Base-by-base conservation (phyloP, 75 land plant species). In the Selaginella tamariscina region DNA sequence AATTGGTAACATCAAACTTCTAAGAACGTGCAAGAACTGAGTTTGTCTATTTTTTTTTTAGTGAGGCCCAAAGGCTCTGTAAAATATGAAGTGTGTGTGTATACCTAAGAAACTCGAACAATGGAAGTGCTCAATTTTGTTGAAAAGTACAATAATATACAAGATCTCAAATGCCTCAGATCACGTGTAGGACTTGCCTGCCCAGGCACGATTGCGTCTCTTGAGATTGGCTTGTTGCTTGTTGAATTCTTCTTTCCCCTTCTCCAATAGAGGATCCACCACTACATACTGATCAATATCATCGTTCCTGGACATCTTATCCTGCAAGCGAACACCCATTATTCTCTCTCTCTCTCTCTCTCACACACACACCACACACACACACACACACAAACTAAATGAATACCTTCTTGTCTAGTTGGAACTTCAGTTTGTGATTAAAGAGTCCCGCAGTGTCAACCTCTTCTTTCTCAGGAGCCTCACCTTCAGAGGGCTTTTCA, bases 211-310 rank as follows among this genome's bases (percentile, higher is more conserved):
- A 32, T 87, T 71, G n/a, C 82, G 78, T 30, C 88, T 78, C 76
- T 95, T 95, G 72, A 82, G 57, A 55, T 84, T 95, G 27, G 99
- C 99, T 69, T 85, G 86, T 84, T 85, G 85, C 64, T 74, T 83
- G 83, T 95, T 95, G 81, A 95, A 95, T 56, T 95, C 87, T 59
- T 95, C 92, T 73, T 95, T 95, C 15, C 99, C 99, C 70, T 90
- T 87, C 80, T 87, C 96, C 55, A 94, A 60, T 60, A 95, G 86
- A 24, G 99, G 99, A 75, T 95, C 99, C 31, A 76, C 74, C 32
- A 95, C 92, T 24, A 85, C 84, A 68, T 90, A 95, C 57, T 85
- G 97, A 69, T 91, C 82, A 23, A 86, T 86, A 32, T 89, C 98
- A 60, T 93, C 85, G 30, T 77, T 89, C 20, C 87, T 82, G 23